phyloP scores from a whole-genome alignment of 768 basidiomycete genomes.

The Serpula lacrymans region DNA sequence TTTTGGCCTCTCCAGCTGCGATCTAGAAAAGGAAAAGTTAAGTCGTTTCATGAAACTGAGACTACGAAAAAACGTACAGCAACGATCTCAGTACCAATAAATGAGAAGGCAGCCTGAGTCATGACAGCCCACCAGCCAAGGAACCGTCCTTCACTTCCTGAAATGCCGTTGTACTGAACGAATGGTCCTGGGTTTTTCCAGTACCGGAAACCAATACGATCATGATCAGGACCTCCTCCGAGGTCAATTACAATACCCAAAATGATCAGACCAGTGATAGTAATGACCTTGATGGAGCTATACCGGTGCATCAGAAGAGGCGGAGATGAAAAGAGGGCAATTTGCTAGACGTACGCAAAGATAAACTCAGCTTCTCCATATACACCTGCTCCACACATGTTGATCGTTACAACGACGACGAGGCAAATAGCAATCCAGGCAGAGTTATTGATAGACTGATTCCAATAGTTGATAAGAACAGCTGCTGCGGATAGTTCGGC shows the following conservation, averaged over 20 bases:
- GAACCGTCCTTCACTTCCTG: conserved; percentile 74
- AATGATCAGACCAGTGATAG: conserved; percentile 69
- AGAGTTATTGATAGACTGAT: conserved; percentile 52
- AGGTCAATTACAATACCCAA: conserved; percentile 77
- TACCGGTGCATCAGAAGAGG: not conserved
- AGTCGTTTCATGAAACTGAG: not conserved
- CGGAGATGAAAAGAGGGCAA: not conserved
- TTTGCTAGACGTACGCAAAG: conserved; percentile 52
- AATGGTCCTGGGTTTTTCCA: conserved; percentile 92
- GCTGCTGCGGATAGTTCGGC: conserved; percentile 46
- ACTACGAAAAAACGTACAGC: conserved; percentile 49
- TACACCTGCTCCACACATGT: conserved; percentile 69
- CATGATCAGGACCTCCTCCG: conserved; percentile 83
- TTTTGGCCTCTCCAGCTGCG: conserved; percentile 88
- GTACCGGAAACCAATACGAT: conserved; percentile 57
- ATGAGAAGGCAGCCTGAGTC: conserved; percentile 90
- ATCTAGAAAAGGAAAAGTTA: conserved; percentile 44
- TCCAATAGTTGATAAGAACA: conserved; percentile 76
- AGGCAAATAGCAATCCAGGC: conserved; percentile 80
- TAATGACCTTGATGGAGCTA: conserved; percentile 85
- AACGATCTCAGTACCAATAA: conserved; percentile 92
- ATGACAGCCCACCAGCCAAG: conserved; percentile 68
- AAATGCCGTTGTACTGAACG: conserved; percentile 61
- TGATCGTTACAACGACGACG: conserved; percentile 72
- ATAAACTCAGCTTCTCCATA: conserved; percentile 87